Conservation (phyloP, 2,329 filamentous ascomycete genomes). For the Hymenotorrendiella dingleyae region DNA sequence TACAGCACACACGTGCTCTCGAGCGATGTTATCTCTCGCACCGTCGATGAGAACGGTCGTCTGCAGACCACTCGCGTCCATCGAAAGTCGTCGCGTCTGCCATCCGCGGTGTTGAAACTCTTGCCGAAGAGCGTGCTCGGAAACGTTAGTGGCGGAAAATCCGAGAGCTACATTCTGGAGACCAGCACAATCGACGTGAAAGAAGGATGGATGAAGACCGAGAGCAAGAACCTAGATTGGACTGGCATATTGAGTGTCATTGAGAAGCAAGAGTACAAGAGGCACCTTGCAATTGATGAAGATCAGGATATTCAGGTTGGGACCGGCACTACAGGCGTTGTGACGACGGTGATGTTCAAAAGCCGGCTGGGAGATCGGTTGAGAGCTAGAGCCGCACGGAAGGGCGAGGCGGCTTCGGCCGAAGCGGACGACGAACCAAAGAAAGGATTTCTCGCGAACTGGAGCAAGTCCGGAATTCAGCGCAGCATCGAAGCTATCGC, state of each 20-base stretch:
- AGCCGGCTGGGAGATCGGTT: conserved; percentile 63
- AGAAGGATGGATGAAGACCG: conserved; percentile 77
- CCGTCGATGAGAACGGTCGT: conserved; percentile 69
- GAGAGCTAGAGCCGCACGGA: conserved; percentile 32
- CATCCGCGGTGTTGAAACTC: conserved; percentile 67
- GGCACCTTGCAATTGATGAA: conserved; percentile 19
- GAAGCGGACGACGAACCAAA: conserved; percentile 40
- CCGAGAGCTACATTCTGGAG: conserved; percentile 73
- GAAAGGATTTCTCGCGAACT: conserved; percentile 47
- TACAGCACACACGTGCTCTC: conserved; percentile 78
- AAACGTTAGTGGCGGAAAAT: conserved; percentile 52
- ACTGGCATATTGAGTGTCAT: conserved; percentile 74
- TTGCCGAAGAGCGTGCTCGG: conserved; percentile 56
- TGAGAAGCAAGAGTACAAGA: conserved; percentile 65
- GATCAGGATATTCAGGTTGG: conserved; percentile 23
- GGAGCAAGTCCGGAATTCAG: conserved; percentile 68
- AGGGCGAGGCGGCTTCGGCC: conserved; percentile 33
- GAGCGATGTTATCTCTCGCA: conserved; percentile 73
- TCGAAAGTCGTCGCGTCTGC: conserved; percentile 74
- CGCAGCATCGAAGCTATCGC: conserved; percentile 75
- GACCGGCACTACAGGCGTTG: conserved; percentile 54
- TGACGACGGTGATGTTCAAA: conserved; percentile 67
- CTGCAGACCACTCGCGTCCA: conserved; percentile 75
- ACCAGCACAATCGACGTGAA: conserved; percentile 72
- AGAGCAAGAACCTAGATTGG: conserved; percentile 76